Conservation (phyloP, 148 eudicot genomes). For the Polygonum maritimum region DNA sequence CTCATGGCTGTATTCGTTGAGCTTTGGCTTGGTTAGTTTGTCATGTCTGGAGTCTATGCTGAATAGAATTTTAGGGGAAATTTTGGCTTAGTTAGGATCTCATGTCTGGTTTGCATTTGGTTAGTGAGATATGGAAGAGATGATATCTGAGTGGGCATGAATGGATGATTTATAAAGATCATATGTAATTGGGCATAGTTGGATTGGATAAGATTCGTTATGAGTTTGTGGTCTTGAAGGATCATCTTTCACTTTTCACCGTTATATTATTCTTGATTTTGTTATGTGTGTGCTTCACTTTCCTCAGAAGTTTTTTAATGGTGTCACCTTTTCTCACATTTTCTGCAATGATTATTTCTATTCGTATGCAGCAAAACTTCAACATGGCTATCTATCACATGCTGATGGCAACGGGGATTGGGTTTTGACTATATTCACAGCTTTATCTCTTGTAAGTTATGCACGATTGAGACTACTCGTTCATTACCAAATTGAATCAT, state of each 20-base stretch:
- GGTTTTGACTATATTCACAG: slow-evolving; percentile 87
- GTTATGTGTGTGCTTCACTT: not conserved
- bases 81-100: not conserved
- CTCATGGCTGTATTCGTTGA: not conserved
- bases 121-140: not conserved
- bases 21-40: not conserved
- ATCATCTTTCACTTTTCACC: not conserved
- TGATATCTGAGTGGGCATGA: not conserved
- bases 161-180: not conserved
- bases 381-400: slow-evolving; percentile 78
- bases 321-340: not conserved
- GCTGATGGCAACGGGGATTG: slow-evolving; percentile 99
- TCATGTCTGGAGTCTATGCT: not conserved
- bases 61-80: not conserved
- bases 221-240: not conserved
- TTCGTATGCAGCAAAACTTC: slow-evolving; percentile 57
- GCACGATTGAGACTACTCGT: not conserved
- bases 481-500: not conserved
- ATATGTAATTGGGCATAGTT: not conserved
- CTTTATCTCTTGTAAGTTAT: slow-evolving; percentile 81
- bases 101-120: not conserved
- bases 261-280: not conserved
- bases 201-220: not conserved
- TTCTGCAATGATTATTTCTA: slow-evolving; percentile 2
- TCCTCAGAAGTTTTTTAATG: too few relatives aligned